Evolutionary conservation across 441 rosid species (phyloP).

Genomic region (Erodium chrysanthum): DNA sequence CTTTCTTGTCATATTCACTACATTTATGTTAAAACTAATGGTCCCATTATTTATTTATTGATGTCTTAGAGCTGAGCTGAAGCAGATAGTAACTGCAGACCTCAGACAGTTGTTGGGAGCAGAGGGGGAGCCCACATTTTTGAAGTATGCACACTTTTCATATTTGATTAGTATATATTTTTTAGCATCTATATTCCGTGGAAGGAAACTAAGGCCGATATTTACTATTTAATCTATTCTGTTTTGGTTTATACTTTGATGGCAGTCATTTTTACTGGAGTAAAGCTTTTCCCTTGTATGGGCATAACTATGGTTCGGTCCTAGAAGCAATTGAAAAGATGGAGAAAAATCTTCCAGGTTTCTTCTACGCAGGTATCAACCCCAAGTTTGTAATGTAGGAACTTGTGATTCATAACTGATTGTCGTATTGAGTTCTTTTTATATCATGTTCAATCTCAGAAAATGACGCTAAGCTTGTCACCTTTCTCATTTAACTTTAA

Average conservation of each 20-base stretch:
- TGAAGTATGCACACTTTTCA: constrained; percentile 44
- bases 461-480: no score
- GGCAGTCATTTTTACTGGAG: constrained; percentile 87
- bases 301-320: constrained; percentile 51
- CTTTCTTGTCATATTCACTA: background rate
- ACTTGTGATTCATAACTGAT: background rate
- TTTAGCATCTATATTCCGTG: constrained; percentile 8
- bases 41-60: background rate
- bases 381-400: constrained; percentile 4
- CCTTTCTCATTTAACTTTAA: no score
- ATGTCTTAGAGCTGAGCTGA: constrained; percentile 58
- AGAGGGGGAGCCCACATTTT: constrained; percentile 76
- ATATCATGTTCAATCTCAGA: background rate
- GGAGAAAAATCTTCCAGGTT: constrained; percentile 82
- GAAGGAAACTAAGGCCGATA: constrained; percentile 2
- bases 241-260: constrained; percentile 12
- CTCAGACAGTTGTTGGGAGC: constrained; percentile 69
- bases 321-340: constrained; percentile 58
- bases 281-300: constrained; percentile 77
- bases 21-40: background rate
- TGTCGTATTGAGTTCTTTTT: background rate
- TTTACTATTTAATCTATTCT: constrained; percentile 13
- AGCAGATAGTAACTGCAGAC: constrained; percentile 71
- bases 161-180: no score
- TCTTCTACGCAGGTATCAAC: constrained; percentile 76